These are phyloP conservation scores for Solanum raphanifolium DNA, from an alignment of 257 asterid genomes.

Conservation along the genomic window DNA sequence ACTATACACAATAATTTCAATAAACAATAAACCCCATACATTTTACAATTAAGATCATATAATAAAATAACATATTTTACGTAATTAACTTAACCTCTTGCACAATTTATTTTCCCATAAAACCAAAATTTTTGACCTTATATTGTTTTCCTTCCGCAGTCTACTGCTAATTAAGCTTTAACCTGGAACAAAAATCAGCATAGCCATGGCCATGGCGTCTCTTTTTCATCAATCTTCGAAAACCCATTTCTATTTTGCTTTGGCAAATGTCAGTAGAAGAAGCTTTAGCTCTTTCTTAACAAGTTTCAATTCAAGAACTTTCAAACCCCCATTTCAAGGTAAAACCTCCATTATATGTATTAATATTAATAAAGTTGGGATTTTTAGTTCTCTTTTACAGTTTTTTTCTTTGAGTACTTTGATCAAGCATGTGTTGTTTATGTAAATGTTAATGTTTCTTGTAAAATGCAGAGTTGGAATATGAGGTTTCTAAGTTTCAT, in stretches of 20 bases:
- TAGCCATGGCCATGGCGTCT: slow-evolving; percentile 22
- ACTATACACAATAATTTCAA: too few relatives aligned
- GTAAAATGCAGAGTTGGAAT: background rate
- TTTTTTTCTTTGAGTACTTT: background rate
- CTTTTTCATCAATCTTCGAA: slow-evolving; percentile 25
- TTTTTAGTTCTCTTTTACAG: background rate
- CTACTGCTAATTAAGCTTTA: background rate
- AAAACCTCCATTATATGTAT: background rate
- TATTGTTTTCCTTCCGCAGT: background rate
- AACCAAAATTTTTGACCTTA: background rate
- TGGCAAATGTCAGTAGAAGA: slow-evolving; percentile 8
- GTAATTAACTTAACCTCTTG: too few relatives aligned
- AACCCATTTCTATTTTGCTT: slow-evolving; percentile 5
- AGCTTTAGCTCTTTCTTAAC: slow-evolving; percentile 5
- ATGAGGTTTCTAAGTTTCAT: background rate
- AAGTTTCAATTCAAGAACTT: slow-evolving; percentile 18
- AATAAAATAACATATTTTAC: too few relatives aligned
- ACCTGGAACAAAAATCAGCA: background rate
- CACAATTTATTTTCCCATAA: background rate
- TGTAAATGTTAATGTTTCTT: background rate
- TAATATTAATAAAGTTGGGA: background rate
- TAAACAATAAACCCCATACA: background rate
- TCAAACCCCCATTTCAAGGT: slow-evolving; percentile 33
- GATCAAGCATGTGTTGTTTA: background rate
- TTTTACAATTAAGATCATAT: too few relatives aligned